phyloP scores from a whole-genome alignment of 306 rosid genomes.

The Parietaria judaica region DNA sequence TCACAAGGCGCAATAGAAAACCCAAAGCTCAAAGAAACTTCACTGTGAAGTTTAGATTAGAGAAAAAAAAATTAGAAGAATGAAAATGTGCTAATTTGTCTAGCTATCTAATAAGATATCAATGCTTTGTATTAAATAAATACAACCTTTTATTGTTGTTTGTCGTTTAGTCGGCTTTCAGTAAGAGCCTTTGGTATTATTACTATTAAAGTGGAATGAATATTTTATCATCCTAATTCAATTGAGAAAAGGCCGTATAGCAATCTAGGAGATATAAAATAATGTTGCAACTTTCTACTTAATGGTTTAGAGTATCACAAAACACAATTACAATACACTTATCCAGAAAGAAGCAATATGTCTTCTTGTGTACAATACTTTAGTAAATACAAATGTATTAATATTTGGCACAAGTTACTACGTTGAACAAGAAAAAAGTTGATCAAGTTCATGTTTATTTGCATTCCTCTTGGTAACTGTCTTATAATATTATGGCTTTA shows the following conservation, averaged over 20 bases:
- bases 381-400: not conserved
- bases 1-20: slow-evolving; percentile 18
- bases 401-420: too few species aligned
- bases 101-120: not conserved
- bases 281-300: slow-evolving; percentile 3
- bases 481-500: too few species aligned
- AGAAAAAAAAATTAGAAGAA: not conserved
- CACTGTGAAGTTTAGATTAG: slow-evolving; percentile 21
- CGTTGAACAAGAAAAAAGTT: too few species aligned
- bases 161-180: slow-evolving; percentile 2
- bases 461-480: too few species aligned
- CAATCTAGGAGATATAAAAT: slow-evolving; percentile 10
- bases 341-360: slow-evolving; percentile 27
- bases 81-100: not conserved
- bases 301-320: slow-evolving; percentile 6
- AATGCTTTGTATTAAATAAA: not conserved
- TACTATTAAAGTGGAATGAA: slow-evolving; percentile 15
- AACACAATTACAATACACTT: slow-evolving; percentile 1
- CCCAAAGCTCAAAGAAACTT: slow-evolving; percentile 24
- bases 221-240: slow-evolving; percentile 16
- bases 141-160: not conserved
- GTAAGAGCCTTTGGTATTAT: slow-evolving; percentile 16
- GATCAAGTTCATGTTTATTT: too few species aligned
- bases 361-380: slow-evolving; percentile 19
- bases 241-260: not conserved